Evolutionary conservation across 768 basidiomycete species (phyloP).

Genomic region (Mycena rebaudengoi): DNA sequence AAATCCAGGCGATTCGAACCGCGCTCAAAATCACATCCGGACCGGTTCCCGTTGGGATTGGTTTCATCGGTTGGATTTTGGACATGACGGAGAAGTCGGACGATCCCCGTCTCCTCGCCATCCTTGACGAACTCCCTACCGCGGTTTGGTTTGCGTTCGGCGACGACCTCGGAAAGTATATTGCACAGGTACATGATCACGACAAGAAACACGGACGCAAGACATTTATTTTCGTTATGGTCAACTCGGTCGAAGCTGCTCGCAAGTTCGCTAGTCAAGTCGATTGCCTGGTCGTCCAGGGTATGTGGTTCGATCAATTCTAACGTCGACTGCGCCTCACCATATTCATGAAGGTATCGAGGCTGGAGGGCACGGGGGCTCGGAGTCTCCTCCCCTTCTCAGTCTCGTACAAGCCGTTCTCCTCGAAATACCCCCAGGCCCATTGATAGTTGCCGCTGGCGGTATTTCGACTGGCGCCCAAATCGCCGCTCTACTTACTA

Average conservation of each 20-base stretch:
- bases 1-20: slow-evolving; percentile 48
- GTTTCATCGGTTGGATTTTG: slow-evolving; percentile 64
- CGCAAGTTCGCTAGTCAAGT: slow-evolving; percentile 51
- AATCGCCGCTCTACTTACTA: slow-evolving; percentile 56
- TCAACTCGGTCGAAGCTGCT: slow-evolving; percentile 55
- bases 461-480: slow-evolving; percentile 63
- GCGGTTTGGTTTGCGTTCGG: slow-evolving; percentile 68
- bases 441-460: slow-evolving; percentile 64
- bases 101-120: slow-evolving; percentile 46
- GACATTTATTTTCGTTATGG: slow-evolving; percentile 50
- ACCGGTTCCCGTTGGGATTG: slow-evolving; percentile 62
- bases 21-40: slow-evolving; percentile 38
- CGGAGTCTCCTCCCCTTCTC: background rate
- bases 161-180: slow-evolving; percentile 51
- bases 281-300: slow-evolving; percentile 65
- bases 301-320: slow-evolving; percentile 31
- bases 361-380: slow-evolving; percentile 54
- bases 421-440: slow-evolving; percentile 27
- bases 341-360: slow-evolving; percentile 56
- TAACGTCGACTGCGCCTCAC: background rate
- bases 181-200: slow-evolving; percentile 49
- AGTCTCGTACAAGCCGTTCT: background rate
- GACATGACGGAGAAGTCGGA: slow-evolving; percentile 49
- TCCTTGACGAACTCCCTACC: slow-evolving; percentile 55
- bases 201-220: slow-evolving; percentile 38